Evolutionary conservation across 345 rosid genomes (phyloP).

Genomic region (Reutealis trisperma): DNA sequence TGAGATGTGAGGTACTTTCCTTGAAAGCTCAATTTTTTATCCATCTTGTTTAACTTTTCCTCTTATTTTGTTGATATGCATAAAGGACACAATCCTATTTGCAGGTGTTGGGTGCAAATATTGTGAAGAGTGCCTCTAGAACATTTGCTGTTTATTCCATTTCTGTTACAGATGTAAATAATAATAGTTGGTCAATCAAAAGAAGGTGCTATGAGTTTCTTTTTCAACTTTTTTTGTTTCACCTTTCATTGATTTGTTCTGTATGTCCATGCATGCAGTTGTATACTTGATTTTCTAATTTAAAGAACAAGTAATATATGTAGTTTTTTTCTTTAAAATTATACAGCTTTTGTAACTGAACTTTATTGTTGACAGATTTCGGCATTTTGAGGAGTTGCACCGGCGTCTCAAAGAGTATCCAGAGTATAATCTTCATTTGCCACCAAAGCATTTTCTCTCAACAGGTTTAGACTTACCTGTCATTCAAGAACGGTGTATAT

Average conservation of each 20-base stretch:
- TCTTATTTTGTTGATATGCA: slow-evolving; percentile 13
- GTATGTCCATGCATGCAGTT: neutral
- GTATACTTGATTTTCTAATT: neutral
- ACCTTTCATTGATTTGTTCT: slow-evolving; percentile 4
- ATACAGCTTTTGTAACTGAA: slow-evolving; percentile 14
- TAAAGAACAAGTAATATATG: neutral
- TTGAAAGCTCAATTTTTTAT: slow-evolving; percentile 16
- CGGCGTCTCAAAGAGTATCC: slow-evolving; percentile 87
- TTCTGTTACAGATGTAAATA: slow-evolving; percentile 83
- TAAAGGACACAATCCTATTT: slow-evolving; percentile 30
- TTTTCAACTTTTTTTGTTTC: slow-evolving; percentile 30
- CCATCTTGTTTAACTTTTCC: slow-evolving; percentile 18
- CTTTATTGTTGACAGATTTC: slow-evolving; percentile 55
- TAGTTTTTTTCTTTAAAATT: neutral
- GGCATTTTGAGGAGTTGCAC: slow-evolving; percentile 99
- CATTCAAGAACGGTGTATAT: slow-evolving; percentile 85
- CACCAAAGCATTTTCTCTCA: slow-evolving; percentile 96
- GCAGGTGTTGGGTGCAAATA: slow-evolving; percentile 98
- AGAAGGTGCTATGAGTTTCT: slow-evolving; percentile 64
- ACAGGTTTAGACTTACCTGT: slow-evolving; percentile 79
- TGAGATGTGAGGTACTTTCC: slow-evolving; percentile 89
- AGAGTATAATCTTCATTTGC: slow-evolving; percentile 90
- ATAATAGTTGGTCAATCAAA: slow-evolving; percentile 95
- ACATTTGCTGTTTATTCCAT: slow-evolving; percentile 93
- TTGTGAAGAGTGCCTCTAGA: slow-evolving; percentile 85